A percentile compares a stretch with the other conserved stretches of the same genome.
Evolutionary conservation across 371 early-diverging fungal species (phyloP).

Genomic region (Lichtheimia corymbifera): DNA sequence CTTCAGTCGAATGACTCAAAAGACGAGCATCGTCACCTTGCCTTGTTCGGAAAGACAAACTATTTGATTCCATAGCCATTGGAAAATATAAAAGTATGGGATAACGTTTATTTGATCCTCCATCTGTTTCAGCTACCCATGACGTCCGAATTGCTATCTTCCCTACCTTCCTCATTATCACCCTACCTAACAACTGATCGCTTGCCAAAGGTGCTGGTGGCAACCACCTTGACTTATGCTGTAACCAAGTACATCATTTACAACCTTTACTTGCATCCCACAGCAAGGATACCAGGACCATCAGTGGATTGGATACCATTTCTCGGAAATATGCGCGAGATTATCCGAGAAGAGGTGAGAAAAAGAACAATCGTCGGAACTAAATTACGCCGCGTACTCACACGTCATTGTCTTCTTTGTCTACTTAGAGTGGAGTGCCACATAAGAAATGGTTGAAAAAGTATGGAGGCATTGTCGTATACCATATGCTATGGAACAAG

Average conservation of each 20-base stretch:
- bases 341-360: conserved; percentile 44
- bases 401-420: background rate
- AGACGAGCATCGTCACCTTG: no score
- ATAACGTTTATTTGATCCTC: no score
- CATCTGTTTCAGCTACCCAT: no score
- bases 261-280: conserved; percentile 48
- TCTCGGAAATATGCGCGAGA: conserved; percentile 53
- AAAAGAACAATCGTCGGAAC: background rate
- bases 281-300: conserved; percentile 62
- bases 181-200: no score
- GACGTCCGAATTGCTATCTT: no score
- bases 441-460: conserved; percentile 53
- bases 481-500: conserved; percentile 50
- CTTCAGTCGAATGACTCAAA: no score
- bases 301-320: conserved; percentile 51
- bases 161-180: no score
- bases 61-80: no score
- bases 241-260: conserved; percentile 34
- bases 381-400: background rate
- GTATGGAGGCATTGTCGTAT: conserved; percentile 54
- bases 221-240: background rate
- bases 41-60: no score
- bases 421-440: conserved; percentile 38
- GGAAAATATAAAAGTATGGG: no score
- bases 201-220: background rate